Evolutionary conservation across 148 eudicot genomes (phyloP), one percentile per base, ranked within the genome.

Genomic region (Cornus controversa): DNA sequence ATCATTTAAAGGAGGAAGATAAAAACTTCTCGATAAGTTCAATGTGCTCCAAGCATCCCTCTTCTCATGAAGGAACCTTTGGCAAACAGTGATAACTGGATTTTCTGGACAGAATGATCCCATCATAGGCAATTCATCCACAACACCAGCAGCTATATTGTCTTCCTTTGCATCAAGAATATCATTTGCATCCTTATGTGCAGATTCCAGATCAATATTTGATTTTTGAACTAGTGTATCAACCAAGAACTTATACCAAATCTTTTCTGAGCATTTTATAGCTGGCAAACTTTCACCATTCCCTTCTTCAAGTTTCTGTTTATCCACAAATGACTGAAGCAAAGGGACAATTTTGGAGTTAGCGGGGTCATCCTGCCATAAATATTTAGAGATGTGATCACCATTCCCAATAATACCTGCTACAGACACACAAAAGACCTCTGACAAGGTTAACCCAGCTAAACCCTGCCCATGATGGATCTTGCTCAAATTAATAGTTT

Each of bases 1-100:
- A 76, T 96, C 99, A 85, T 93, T 84, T 70, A 96, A 85, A 80
- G 99, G 91, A 74, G 97, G 97, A 37, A 93, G 94, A 80, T 67
- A 58, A 72, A 86, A 84, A 70, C 82, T 83, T 66, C 77, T 89
- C 62, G 93, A 89, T 83, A 93, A 79, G 73, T 89, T 88, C 82
- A 91, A 81, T 70, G 80, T 74, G 71, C 78, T 82, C 91, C 95
- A 86, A 75, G 80, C 78, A 88, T 81, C 88, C 73, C 54, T 85
- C 36, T 88, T 89, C 82, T 83, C 80, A 65, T 81, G 70, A 78
- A 92, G 90, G 78, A 87, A 72, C 80, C 78, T 88, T 24, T 79
- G 87, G 81, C 91, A 90, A 27, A 91, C 91, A 66, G 90, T 88
- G 70, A 90, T 82, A 74, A 82, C 89, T 65, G 99, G 99, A 89